phyloP scores from a whole-genome alignment of 257 asterid genomes.

The Linaria vulgaris region DNA sequence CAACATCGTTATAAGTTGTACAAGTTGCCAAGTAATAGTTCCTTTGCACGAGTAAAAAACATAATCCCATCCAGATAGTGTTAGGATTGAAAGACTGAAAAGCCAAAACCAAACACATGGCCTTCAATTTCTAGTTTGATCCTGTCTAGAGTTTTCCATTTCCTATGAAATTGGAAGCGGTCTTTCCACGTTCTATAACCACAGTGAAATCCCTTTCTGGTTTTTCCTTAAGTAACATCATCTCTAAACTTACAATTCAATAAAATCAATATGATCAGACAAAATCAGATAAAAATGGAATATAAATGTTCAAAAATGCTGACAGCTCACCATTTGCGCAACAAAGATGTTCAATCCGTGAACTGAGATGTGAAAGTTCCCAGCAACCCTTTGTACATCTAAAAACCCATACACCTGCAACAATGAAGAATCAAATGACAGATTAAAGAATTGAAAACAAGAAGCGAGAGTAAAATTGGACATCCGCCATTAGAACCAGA shows the following conservation, averaged over 20 bases:
- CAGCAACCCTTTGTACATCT: constrained; percentile 99
- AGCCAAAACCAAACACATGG: neutral
- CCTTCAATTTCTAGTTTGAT: neutral
- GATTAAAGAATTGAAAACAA: constrained; percentile 24
- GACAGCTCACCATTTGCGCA: constrained; percentile 83
- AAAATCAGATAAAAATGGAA: constrained; percentile 23
- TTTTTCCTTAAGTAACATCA: constrained; percentile 2
- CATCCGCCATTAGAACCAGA: constrained; percentile 7
- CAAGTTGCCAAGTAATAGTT: constrained; percentile 17
- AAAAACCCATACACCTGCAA: constrained; percentile 89
- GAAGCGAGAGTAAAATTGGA: constrained; percentile 7
- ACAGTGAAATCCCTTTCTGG: constrained; percentile 4
- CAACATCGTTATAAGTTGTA: constrained; percentile 13
- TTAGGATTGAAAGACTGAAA: constrained; percentile 4
- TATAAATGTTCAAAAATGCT: constrained; percentile 23
- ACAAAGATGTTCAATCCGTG: constrained; percentile 91
- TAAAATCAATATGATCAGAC: constrained; percentile 10
- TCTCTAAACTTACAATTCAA: constrained; percentile 1
- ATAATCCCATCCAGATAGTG: neutral
- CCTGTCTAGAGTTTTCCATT: neutral
- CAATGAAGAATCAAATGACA: constrained; percentile 21
- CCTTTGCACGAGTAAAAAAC: constrained; percentile 14
- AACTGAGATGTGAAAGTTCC: constrained; percentile 96
- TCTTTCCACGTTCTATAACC: neutral
- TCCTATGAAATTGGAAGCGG: neutral